Evolutionary conservation across 768 basidiomycete genomes (phyloP), one percentile per base, ranked within the genome.

Genomic region (Mycena alexandri): DNA sequence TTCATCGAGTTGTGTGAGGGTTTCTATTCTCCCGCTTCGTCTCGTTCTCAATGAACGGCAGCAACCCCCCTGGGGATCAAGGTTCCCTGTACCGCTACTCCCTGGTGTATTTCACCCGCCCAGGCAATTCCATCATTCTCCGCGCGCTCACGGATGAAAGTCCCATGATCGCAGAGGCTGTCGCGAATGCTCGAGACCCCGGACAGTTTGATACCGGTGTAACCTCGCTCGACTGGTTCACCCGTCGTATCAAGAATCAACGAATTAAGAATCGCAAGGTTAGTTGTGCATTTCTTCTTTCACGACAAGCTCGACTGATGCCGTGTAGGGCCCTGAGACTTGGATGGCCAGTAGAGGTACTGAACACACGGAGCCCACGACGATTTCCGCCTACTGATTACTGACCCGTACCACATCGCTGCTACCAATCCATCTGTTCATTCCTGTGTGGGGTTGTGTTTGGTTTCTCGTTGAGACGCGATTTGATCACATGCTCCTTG

Each of bases 31-130:
- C 29, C 6, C 29, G 29, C 29, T 29, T 29, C 29, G 29, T 29
- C 29, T 29, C 29, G 29, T 29, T 3, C 29, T 29, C 29, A 29
- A 29, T 29, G 29, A 29, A 29, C 29, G 29, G 9, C 38, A 38
- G 38, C 38, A 10, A 10, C 14, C 85, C 90, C 0, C 89, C 89
- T 0, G 83, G 85, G 8, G 76, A 74, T 5, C 90, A 90, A 75
- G 78, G 73, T 6, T 71, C 78, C 17, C 74, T 80, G 55, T 83
- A 84, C 46, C 79, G 89, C 8, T 90, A 85, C 84, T 90, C 88
- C 13, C 78, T 89, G 14, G 88, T 88, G 0, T 90, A 84, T 75
- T 89, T 90, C 77, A 85, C 84, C 0, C 83, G 89, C 36, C 88
- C 89, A 0, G 84, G 82, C 1, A 81, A 87, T 72, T 79, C 81